Evolutionary conservation across 768 basidiomycete species (phyloP), one percentile per base, ranked within the genome.

Genomic region (Tephrocybe sp.): DNA sequence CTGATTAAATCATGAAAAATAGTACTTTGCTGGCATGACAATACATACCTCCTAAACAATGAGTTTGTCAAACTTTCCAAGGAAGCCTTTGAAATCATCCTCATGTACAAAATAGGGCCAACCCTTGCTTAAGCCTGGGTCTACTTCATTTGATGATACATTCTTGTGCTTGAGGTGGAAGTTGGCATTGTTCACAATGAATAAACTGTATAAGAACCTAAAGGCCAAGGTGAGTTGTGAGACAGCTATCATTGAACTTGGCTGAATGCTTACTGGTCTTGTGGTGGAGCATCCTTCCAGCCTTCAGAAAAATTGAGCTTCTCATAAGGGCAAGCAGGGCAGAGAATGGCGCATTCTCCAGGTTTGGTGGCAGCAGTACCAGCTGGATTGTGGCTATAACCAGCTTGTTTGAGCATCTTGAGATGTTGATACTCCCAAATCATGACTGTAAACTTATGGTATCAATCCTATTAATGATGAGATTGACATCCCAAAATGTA

Each of bases 371-470:
- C 28, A 11, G 28, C 28, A 30, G 11, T 30, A 5, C 28, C 28
- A 5, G 11, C 5, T 5, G 28, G 28, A 30, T 30, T 11, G 11
- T 30, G 28, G 28, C 28, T 11, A 5, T 11, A 5, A 5, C 28
- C 58, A 37, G 59, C 45, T 6, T 64, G 50, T 55, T 67, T 55
- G 45, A 69, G 49, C 58, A 62, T 58, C 43, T 61, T 53, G 4
- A 70, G 25, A 45, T 68, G 61, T 0, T 60, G 50, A 34, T 51
- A 72, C 28, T 63, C 34, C 0, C 58, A 47, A 3, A 58, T 38
- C 53, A 65, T 61, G 11, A 45, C n/a, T 36, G 59, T 36, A 37
- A 68, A 63, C 0, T 49, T 25, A 10, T 39, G 44, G 42, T 66
- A 67, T 4, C 58, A 53, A 50, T 62, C 52, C 61, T 62, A 28